These are phyloP conservation scores for Helicostylum pulchrum DNA, from an alignment of 192 early-diverging fungal species.

Conservation along the genomic window DNA sequence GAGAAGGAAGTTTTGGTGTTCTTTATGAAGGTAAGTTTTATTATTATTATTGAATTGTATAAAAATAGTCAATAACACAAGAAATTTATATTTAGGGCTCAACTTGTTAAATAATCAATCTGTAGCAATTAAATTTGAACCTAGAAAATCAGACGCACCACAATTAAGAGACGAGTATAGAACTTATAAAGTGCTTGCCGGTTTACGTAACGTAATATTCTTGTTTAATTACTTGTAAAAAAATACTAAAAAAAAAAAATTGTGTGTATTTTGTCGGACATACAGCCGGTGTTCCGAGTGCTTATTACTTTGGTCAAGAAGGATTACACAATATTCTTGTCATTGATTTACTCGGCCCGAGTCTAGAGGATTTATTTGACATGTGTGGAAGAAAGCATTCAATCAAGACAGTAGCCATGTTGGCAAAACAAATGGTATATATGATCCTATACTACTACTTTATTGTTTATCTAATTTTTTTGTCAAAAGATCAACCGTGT, in stretches of 20 bases:
- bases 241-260: background rate
- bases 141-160: conserved; percentile 94
- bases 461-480: background rate
- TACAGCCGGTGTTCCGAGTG: conserved; percentile 84
- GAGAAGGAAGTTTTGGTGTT: conserved; percentile 97
- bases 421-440: conserved; percentile 92
- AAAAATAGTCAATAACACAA: background rate
- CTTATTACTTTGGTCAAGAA: conserved; percentile 97
- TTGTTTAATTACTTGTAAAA: background rate
- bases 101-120: conserved; percentile 89
- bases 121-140: conserved; percentile 97
- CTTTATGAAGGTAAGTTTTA: conserved; percentile 94
- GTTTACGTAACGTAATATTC: conserved; percentile 45
- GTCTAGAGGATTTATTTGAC: conserved; percentile 96
- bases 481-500: conserved; percentile 63
- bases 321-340: conserved; percentile 94
- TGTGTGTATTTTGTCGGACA: background rate
- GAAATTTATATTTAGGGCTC: conserved; percentile 47
- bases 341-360: conserved; percentile 92
- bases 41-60: too few relatives aligned
- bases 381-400: conserved; percentile 87
- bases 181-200: conserved; percentile 90
- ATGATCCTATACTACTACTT: background rate
- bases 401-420: conserved; percentile 93
- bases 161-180: conserved; percentile 95